These are phyloP conservation scores for Dactylellina drechsleri DNA, from an alignment of 2,329 filamentous ascomycete species.

Conservation along the genomic window DNA sequence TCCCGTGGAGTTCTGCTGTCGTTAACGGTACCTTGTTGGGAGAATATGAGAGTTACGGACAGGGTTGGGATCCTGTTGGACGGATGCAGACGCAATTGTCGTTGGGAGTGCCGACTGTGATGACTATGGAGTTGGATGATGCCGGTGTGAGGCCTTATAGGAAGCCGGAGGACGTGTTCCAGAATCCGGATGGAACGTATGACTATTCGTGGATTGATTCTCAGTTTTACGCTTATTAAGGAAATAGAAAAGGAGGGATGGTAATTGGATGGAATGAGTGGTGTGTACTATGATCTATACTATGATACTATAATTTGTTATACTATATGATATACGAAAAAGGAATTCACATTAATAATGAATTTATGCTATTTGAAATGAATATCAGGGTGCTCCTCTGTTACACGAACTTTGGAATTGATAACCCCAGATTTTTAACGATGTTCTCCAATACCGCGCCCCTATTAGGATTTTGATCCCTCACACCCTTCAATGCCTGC, in stretches of 20 bases:
- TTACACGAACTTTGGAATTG: slow-evolving; percentile 7
- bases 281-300: background rate
- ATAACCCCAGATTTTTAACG: slow-evolving; percentile 13
- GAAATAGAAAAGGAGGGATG: background rate
- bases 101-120: slow-evolving; percentile 42
- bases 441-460: slow-evolving; percentile 8
- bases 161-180: slow-evolving; percentile 64
- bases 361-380: background rate
- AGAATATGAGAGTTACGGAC: slow-evolving; percentile 67
- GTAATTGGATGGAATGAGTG: background rate
- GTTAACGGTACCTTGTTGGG: slow-evolving; percentile 68
- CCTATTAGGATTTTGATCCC: background rate
- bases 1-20: slow-evolving; percentile 65
- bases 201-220: slow-evolving; percentile 66
- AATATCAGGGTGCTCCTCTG: background rate
- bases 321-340: background rate
- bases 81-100: slow-evolving; percentile 58
- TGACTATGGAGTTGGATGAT: slow-evolving; percentile 65
- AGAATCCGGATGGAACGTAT: slow-evolving; percentile 63
- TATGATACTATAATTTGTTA: too few relatives aligned
- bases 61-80: slow-evolving; percentile 67
- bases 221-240: slow-evolving; percentile 43
- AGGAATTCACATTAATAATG: background rate
- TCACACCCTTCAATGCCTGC: slow-evolving; percentile 12
- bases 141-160: slow-evolving; percentile 62